Evolutionary conservation across 2,329 filamentous ascomycete species (phyloP).

Genomic region (Ampelomyces quisqualis): DNA sequence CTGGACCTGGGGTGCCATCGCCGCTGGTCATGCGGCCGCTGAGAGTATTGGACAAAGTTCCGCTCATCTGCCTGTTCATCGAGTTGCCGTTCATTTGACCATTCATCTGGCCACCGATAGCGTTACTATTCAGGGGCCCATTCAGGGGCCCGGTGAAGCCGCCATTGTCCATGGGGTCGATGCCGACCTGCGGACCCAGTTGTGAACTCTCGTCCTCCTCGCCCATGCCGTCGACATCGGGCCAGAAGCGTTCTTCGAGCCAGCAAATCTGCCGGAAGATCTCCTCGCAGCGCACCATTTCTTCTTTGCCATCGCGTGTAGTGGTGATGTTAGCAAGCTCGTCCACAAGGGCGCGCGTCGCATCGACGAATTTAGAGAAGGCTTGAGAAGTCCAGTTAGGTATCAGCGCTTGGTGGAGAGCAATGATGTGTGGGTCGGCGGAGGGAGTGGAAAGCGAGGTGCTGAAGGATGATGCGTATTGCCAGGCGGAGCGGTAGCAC

Average conservation of each 20-base stretch:
- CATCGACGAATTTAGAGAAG: constrained; percentile 53
- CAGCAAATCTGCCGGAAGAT: constrained; percentile 52
- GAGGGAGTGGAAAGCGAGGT: constrained; percentile 41
- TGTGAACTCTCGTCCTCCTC: constrained; percentile 45
- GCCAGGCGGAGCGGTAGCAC: constrained; percentile 52
- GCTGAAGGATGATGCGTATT: constrained; percentile 50
- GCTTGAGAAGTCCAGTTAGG: constrained; percentile 55
- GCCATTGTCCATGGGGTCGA: constrained; percentile 23
- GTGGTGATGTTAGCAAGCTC: constrained; percentile 53
- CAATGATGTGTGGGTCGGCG: constrained; percentile 49
- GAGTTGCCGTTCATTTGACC: constrained; percentile 11
- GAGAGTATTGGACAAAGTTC: not conserved
- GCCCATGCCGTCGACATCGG: constrained; percentile 53
- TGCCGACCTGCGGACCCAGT: constrained; percentile 17
- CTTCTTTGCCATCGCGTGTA: constrained; percentile 50
- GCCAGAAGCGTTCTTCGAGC: constrained; percentile 53
- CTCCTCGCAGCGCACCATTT: constrained; percentile 51
- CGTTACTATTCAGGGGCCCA: constrained; percentile 3
- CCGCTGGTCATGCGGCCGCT: not conserved
- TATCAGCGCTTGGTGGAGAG: constrained; percentile 53
- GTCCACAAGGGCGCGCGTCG: constrained; percentile 51
- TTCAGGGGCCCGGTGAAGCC: constrained; percentile 23
- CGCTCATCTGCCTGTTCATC: constrained; percentile 5
- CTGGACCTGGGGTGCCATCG: not conserved
- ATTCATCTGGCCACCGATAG: constrained; percentile 11